These are phyloP conservation scores for Calonectria leucothoes DNA, from an alignment of 2,329 filamentous ascomycete genomes.

Conservation along the genomic window DNA sequence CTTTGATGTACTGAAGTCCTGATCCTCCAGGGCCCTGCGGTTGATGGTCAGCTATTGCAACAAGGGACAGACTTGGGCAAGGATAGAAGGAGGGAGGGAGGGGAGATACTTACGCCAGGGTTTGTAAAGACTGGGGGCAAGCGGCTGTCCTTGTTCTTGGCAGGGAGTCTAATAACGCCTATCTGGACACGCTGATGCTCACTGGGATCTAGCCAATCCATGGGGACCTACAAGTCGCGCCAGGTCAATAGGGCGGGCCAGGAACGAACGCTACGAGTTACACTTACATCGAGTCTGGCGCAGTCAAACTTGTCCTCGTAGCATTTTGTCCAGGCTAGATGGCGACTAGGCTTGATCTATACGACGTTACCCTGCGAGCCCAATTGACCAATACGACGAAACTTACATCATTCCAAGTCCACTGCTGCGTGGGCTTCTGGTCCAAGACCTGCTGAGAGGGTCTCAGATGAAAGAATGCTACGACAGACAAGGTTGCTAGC, in stretches of 20 bases:
- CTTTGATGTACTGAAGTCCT: slow-evolving; percentile 50
- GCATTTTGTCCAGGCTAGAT: slow-evolving; percentile 47
- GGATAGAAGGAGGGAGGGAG: neutral
- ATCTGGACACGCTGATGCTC: slow-evolving; percentile 44
- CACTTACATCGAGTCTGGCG: slow-evolving; percentile 48
- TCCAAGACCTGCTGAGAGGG: slow-evolving; percentile 17
- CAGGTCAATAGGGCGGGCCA: neutral
- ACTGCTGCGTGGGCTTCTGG: slow-evolving; percentile 23
- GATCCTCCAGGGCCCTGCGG: slow-evolving; percentile 62
- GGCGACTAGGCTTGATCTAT: slow-evolving; percentile 49
- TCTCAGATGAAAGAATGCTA: slow-evolving; percentile 35
- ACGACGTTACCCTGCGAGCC: neutral
- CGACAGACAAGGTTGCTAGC: slow-evolving; percentile 29
- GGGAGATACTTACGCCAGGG: slow-evolving; percentile 44
- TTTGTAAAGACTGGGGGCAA: slow-evolving; percentile 49
- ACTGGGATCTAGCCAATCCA: slow-evolving; percentile 48
- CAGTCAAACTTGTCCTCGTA: slow-evolving; percentile 46
- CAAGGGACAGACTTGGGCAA: neutral
- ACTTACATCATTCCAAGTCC: slow-evolving; percentile 43
- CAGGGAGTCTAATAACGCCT: slow-evolving; percentile 47
- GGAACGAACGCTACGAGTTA: neutral
- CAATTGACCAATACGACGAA: slow-evolving; percentile 29
- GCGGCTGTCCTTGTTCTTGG: slow-evolving; percentile 40
- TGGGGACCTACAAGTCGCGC: slow-evolving; percentile 43
- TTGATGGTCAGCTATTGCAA: neutral